phyloP scores from a whole-genome alignment of 2,329 filamentous ascomycete species.

The Alternaria infectoria region DNA sequence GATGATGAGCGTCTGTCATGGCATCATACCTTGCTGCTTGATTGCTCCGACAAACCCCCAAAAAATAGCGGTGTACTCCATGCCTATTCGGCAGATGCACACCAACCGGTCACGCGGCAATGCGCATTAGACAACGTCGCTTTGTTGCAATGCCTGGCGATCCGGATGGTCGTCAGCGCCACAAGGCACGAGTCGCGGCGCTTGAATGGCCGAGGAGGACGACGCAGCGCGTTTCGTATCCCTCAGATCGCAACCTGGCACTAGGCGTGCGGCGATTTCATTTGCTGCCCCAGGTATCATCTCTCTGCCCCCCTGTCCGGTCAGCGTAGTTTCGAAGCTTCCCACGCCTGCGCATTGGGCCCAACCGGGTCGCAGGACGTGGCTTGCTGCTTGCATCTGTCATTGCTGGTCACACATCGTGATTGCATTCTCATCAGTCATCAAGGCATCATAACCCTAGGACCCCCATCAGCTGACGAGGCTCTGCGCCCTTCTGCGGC shows the following conservation, averaged over 20 bases:
- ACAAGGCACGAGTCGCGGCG: constrained; percentile 77
- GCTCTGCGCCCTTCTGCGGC: constrained; percentile 29
- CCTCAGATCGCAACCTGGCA: constrained; percentile 15
- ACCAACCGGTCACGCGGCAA: constrained; percentile 22
- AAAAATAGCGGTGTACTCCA: constrained; percentile 42
- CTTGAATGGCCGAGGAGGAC: constrained; percentile 44
- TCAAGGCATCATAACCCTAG: constrained; percentile 18
- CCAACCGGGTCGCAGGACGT: constrained; percentile 30
- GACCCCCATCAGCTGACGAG: constrained; percentile 38
- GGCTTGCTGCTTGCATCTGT: constrained; percentile 16
- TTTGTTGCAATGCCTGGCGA: constrained; percentile 27
- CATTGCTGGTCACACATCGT: constrained; percentile 20
- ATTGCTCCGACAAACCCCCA: constrained; percentile 29
- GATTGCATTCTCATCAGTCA: constrained; percentile 25
- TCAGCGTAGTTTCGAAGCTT: constrained; percentile 31
- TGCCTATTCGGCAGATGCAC: constrained; percentile 9
- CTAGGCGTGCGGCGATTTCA: constrained; percentile 30
- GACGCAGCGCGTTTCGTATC: constrained; percentile 38
- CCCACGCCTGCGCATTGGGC: constrained; percentile 26
- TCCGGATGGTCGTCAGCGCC: constrained; percentile 27
- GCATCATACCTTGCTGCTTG: constrained; percentile 32
- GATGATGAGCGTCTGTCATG: constrained; percentile 20
- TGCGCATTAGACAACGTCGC: constrained; percentile 22
- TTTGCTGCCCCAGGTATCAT: constrained; percentile 39
- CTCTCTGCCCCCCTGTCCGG: constrained; percentile 22